Conservation (phyloP, 345 rosid genomes). For the Cochlearia excelsa region DNA sequence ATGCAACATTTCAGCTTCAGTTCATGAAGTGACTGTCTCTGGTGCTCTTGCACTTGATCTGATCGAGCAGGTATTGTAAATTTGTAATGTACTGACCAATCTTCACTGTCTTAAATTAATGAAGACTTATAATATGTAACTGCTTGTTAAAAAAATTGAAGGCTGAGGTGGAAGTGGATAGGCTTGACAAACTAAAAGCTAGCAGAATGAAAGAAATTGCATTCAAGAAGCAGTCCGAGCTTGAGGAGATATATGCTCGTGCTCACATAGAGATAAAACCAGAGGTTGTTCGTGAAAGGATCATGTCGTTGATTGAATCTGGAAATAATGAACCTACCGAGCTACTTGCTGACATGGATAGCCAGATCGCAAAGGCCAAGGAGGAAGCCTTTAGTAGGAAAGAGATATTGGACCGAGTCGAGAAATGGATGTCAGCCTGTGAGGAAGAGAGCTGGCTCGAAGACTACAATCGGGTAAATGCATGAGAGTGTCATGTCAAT, state of each 20-base stretch:
- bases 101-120: too few relatives aligned
- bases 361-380: constrained; percentile 74
- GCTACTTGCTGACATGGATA: constrained; percentile 86
- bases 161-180: constrained; percentile 92
- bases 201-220: constrained; percentile 97
- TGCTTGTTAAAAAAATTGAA: constrained; percentile 36
- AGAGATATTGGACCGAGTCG: constrained; percentile 92
- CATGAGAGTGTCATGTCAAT: constrained; percentile 1
- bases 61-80: constrained; percentile 68
- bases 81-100: neutral
- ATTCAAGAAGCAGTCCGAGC: constrained; percentile 80
- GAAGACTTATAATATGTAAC: neutral
- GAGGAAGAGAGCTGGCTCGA: constrained; percentile 99
- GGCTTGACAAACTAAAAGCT: constrained; percentile 83
- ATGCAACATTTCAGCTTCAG: constrained; percentile 69
- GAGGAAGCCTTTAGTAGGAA: constrained; percentile 89
- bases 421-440: constrained; percentile 99
- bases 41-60: constrained; percentile 89
- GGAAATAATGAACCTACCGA: constrained; percentile 87
- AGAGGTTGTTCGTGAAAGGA: constrained; percentile 76
- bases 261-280: constrained; percentile 83
- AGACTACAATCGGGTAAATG: constrained; percentile 75
- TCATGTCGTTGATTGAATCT: constrained; percentile 72
- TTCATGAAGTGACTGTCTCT: constrained; percentile 70
- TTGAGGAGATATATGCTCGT: constrained; percentile 70